phyloP scores from a whole-genome alignment of 2,329 filamentous ascomycete species.

The Diaporthe sp. region DNA sequence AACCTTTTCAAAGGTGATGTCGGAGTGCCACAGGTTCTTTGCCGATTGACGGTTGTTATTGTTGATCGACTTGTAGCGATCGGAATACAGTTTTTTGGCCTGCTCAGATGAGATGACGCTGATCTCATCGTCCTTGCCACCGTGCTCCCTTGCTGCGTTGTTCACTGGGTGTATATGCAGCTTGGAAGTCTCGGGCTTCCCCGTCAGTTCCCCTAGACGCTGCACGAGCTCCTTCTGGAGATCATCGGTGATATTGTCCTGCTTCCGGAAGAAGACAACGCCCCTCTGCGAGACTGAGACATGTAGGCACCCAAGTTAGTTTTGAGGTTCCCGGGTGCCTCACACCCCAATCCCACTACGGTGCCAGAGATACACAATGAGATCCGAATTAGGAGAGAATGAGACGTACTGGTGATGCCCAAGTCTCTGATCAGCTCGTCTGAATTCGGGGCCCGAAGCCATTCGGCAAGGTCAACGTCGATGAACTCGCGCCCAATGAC shows the following conservation, averaged over 20 bases:
- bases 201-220: conserved; percentile 69
- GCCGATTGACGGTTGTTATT: background rate
- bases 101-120: conserved; percentile 74
- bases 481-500: conserved; percentile 53
- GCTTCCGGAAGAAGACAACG: conserved; percentile 79
- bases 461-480: conserved; percentile 64
- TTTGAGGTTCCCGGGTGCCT: background rate
- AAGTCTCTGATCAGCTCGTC: conserved; percentile 72
- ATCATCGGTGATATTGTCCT: conserved; percentile 72
- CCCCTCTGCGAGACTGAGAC: conserved; percentile 74
- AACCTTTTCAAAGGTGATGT: conserved; percentile 75
- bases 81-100: conserved; percentile 58
- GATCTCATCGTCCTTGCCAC: conserved; percentile 71
- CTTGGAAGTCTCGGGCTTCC: conserved; percentile 68
- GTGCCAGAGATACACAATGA: background rate
- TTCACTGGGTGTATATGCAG: conserved; percentile 73
- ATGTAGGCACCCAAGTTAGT: background rate
- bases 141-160: conserved; percentile 63
- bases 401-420: conserved; percentile 67
- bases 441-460: conserved; percentile 66
- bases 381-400: no score
- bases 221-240: conserved; percentile 77
- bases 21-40: conserved; percentile 67
- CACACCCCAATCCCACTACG: background rate
- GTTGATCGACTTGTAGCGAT: conserved; percentile 42